Evolutionary conservation across 257 asterid species (phyloP).

Genomic region (Nicotiana tabacum): DNA sequence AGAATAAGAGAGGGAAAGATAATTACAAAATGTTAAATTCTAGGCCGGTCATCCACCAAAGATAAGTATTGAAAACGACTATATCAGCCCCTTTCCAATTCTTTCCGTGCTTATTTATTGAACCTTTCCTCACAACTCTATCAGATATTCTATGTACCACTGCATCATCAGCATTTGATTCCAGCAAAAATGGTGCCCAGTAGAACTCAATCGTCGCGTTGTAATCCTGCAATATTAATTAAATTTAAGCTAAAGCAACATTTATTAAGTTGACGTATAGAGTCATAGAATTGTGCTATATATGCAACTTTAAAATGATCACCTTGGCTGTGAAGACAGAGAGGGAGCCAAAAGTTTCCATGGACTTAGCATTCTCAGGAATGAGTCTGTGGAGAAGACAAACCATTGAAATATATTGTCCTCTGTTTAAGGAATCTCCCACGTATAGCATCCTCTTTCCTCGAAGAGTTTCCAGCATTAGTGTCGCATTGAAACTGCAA

Average conservation of each 20-base stretch:
- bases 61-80: slow-evolving; percentile 67
- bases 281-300: not conserved
- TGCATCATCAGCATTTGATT: slow-evolving; percentile 81
- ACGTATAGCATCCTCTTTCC: slow-evolving; percentile 74
- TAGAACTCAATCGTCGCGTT: slow-evolving; percentile 70
- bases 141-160: slow-evolving; percentile 40
- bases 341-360: slow-evolving; percentile 34
- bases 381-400: slow-evolving; percentile 60
- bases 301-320: not conserved
- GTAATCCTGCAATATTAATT: slow-evolving; percentile 45
- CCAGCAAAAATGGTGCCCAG: slow-evolving; percentile 85
- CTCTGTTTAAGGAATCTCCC: slow-evolving; percentile 76
- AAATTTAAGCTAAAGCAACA: not conserved
- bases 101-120: slow-evolving; percentile 61
- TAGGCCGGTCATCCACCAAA: slow-evolving; percentile 74
- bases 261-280: not conserved
- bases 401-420: slow-evolving; percentile 62
- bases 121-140: slow-evolving; percentile 54
- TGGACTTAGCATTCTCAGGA: slow-evolving; percentile 55
- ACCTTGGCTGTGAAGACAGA: slow-evolving; percentile 76
- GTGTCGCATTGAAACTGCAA: slow-evolving; percentile 65
- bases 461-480: slow-evolving; percentile 59
- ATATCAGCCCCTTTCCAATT: slow-evolving; percentile 74
- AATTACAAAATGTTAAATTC: slow-evolving; percentile 48
- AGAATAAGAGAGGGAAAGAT: not conserved